A percentile compares a stretch with the other conserved stretches of the same genome.
phyloP scores from a whole-genome alignment of 2,329 filamentous ascomycete genomes.

The Colletotrichum lentis region DNA sequence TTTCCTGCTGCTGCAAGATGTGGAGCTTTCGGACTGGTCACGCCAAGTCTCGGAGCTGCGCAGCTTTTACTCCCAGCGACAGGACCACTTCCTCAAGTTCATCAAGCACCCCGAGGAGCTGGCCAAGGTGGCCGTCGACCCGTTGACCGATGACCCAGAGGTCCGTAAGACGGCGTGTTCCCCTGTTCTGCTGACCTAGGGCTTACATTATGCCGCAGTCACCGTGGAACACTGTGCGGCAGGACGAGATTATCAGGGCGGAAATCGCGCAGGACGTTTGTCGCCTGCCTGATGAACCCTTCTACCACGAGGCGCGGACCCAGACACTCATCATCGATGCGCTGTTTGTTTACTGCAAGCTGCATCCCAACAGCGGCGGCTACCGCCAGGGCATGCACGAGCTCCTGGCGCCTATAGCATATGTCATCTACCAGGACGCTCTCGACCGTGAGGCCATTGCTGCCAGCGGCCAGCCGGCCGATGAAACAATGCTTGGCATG shows the following conservation, averaged over 20 bases:
- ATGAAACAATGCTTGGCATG: constrained; percentile 68
- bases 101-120: constrained; percentile 87
- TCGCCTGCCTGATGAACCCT: constrained; percentile 88
- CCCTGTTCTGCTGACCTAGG: not conserved
- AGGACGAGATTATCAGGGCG: constrained; percentile 82
- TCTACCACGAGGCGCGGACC: constrained; percentile 81
- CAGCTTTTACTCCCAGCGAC: constrained; percentile 75
- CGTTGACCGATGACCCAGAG: constrained; percentile 80
- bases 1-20: constrained; percentile 79
- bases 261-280: constrained; percentile 97
- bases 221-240: constrained; percentile 86
- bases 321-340: constrained; percentile 87
- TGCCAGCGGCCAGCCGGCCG: constrained; percentile 48
- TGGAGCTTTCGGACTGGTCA: constrained; percentile 73
- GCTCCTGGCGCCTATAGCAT: constrained; percentile 86
- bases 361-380: constrained; percentile 83
- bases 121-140: constrained; percentile 75
- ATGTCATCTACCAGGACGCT: constrained; percentile 84
- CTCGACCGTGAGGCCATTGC: constrained; percentile 60
- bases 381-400: constrained; percentile 99
- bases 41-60: constrained; percentile 73
- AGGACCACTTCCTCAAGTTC: constrained; percentile 79
- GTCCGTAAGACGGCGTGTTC: constrained; percentile 47
- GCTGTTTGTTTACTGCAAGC: constrained; percentile 92
- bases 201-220: constrained; percentile 69